These are phyloP conservation scores for grape (Vitis vinifera) DNA, from an alignment of 164 flowering plant species.

Conservation along the genomic window ASM3070453v1 NC_081817.1:16974501-16975000, in stretches of 20 bases:
- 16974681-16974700: too few relatives aligned
- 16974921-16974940: neutral
- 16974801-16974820: too few relatives aligned
- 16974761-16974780: neutral
- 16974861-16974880: neutral
- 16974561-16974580: too few relatives aligned
- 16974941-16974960: constrained; percentile 28
- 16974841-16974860: neutral
- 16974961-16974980: constrained; percentile 82
- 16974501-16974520: too few relatives aligned
- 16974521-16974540: too few relatives aligned
- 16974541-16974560: too few relatives aligned
- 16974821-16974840: neutral
- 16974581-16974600: too few relatives aligned
- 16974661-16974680: too few relatives aligned
- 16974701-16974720: too few relatives aligned
- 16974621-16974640: too few relatives aligned
- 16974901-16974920: neutral
- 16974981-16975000: constrained; percentile 76
- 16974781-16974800: neutral
- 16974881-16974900: neutral
- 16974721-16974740: neutral
- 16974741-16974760: neutral
- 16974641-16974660: too few relatives aligned
- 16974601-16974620: too few relatives aligned